These are phyloP conservation scores for Lathyrus sativus DNA, from an alignment of 306 rosid genomes.

Conservation along the genomic window DNA sequence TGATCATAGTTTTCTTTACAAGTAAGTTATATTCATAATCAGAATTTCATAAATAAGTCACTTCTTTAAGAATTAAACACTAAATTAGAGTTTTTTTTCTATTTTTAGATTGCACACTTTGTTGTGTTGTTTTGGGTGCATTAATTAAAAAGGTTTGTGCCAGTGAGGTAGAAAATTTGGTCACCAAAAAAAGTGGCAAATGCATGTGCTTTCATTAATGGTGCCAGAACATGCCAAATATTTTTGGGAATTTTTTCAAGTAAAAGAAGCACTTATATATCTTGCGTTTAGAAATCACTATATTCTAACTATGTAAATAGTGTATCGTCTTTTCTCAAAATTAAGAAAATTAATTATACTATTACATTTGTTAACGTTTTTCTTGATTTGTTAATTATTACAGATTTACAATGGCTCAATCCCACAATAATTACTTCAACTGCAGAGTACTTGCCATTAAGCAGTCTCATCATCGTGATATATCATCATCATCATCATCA, in stretches of 20 bases:
- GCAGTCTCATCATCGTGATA: conserved; percentile 35
- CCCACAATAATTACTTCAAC: conserved; percentile 49
- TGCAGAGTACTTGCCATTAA: conserved; percentile 86
- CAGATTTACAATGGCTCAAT: conserved; percentile 69
- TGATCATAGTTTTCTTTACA: conserved; percentile 89
- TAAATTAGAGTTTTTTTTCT: no score
- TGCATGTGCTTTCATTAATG: conserved; percentile 43
- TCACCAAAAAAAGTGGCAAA: conserved; percentile 10
- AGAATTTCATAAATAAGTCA: no score
- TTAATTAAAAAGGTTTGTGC: conserved; percentile 18
- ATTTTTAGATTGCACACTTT: neutral
- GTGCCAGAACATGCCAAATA: conserved; percentile 26
- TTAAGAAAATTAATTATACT: no score
- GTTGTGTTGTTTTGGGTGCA: conserved; percentile 11
- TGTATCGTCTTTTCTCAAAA: no score
- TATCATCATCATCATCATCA: conserved; percentile 10
- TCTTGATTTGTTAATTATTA: conserved; percentile 28
- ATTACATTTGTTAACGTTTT: conserved; percentile 20
- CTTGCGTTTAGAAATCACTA: conserved; percentile 15
- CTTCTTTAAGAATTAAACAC: no score
- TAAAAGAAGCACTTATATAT: conserved; percentile 2
- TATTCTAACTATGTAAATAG: neutral
- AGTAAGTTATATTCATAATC: conserved; percentile 46
- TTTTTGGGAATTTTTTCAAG: conserved; percentile 22
- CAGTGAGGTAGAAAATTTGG: conserved; percentile 24